Percentiles rank a stretch among this genome's conserved stretches.
Conservation (phyloP, 306 rosid genomes). For the Casuarina glauca region DNA sequence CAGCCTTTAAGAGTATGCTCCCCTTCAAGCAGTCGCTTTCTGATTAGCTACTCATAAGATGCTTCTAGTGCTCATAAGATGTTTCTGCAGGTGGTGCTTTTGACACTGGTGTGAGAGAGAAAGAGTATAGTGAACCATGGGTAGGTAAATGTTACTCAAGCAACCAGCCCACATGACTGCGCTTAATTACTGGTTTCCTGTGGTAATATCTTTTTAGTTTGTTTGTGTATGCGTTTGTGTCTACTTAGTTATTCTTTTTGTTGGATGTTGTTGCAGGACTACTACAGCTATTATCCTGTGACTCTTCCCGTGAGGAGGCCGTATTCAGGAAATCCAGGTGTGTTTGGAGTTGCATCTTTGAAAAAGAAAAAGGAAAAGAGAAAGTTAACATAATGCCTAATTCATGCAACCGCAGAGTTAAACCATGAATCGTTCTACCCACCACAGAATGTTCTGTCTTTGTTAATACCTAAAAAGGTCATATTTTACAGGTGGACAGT, state of each 20-base stretch:
- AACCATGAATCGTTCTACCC: not conserved
- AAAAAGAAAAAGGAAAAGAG: constrained; percentile 2
- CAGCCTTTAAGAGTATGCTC: constrained; percentile 43
- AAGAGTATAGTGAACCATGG: constrained; percentile 83
- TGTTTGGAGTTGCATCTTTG: constrained; percentile 19
- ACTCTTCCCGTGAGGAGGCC: constrained; percentile 79
- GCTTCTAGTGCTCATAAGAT: constrained; percentile 24
- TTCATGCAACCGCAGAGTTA: constrained; percentile 10
- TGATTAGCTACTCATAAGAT: constrained; percentile 27
- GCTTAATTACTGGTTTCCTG: constrained; percentile 9
- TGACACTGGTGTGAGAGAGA: constrained; percentile 33
- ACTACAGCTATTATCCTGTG: constrained; percentile 56
- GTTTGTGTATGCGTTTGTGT: constrained; percentile 16
- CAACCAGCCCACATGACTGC: not conserved
- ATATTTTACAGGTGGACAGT: constrained; percentile 2
- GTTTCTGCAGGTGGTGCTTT: constrained; percentile 30
- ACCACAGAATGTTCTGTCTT: constrained; percentile 5
- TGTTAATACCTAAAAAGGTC: constrained; percentile 1
- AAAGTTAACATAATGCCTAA: not conserved
- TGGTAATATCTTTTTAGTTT: not conserved
- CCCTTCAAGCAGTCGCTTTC: constrained; percentile 18
- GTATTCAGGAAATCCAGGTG: constrained; percentile 88
- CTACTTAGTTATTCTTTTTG: constrained; percentile 20
- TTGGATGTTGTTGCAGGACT: constrained; percentile 61
- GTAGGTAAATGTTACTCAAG: constrained; percentile 40